Percentiles rank a stretch among this genome's conserved stretches.
phyloP scores from a whole-genome alignment of 2,329 filamentous ascomycete species.

The Hymenoscyphus albidus region DNA sequence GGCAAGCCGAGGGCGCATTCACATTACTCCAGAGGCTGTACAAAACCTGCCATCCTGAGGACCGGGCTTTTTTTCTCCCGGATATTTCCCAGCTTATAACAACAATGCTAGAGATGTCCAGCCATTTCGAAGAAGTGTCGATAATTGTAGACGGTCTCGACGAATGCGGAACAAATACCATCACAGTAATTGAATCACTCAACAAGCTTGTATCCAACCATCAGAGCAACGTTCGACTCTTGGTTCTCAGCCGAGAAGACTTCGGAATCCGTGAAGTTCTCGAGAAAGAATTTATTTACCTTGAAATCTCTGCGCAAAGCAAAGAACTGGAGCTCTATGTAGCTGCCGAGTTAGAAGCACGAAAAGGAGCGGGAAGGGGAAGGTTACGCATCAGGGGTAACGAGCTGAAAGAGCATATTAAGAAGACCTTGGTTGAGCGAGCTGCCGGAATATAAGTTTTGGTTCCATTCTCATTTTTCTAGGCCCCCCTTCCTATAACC shows the following conservation, averaged over 20 bases:
- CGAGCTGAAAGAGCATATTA: conserved; percentile 3
- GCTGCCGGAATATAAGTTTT: conserved; percentile 7
- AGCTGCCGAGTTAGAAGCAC: conserved; percentile 21
- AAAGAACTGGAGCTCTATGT: conserved; percentile 27
- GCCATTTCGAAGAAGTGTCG: neutral
- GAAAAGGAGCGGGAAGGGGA: conserved; percentile 2
- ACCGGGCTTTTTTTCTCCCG: neutral
- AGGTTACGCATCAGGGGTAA: neutral
- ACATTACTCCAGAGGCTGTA: neutral
- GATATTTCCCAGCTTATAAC: neutral
- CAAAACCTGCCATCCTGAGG: neutral
- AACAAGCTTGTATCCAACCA: neutral
- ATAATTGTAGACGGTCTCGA: conserved; percentile 13
- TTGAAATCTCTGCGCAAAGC: conserved; percentile 20
- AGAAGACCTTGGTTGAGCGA: neutral
- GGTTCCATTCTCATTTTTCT: neutral
- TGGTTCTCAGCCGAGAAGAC: conserved; percentile 7
- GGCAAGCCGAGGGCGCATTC: conserved; percentile 1
- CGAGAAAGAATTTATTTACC: neutral
- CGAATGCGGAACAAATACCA: conserved; percentile 1
- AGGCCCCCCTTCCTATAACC: no score
- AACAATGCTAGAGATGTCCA: neutral
- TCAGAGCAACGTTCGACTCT: neutral
- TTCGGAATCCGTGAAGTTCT: conserved; percentile 14
- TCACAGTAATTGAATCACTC: conserved; percentile 1